These are phyloP conservation scores for Lipomyces kockii DNA, from an alignment of 805 yeast genomes.

Conservation along the genomic window DNA sequence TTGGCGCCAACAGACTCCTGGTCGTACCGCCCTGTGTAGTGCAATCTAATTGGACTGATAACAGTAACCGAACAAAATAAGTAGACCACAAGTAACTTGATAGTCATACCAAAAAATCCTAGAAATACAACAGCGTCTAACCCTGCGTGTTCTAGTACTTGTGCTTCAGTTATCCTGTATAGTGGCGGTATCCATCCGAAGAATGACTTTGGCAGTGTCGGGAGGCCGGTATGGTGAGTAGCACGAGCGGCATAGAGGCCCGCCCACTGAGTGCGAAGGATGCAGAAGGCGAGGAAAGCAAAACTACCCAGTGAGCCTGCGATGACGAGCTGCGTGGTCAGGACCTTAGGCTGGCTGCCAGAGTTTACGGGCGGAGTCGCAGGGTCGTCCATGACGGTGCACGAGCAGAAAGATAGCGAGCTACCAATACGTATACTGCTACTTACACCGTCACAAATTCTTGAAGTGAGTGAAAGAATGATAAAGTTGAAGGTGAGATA, in stretches of 20 bases:
- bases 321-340: slow-evolving; percentile 74
- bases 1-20: background rate
- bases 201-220: slow-evolving; percentile 61
- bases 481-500: background rate
- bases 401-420: background rate
- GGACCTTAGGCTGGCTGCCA: slow-evolving; percentile 54
- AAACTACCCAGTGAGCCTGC: slow-evolving; percentile 69
- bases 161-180: slow-evolving; percentile 67
- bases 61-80: slow-evolving; percentile 71
- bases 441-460: background rate
- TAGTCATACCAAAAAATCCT: slow-evolving; percentile 88
- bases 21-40: slow-evolving; percentile 80
- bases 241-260: slow-evolving; percentile 83
- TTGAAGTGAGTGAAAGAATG: background rate
- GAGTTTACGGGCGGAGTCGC: background rate
- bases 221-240: slow-evolving; percentile 59
- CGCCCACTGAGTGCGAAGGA: slow-evolving; percentile 74
- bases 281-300: slow-evolving; percentile 71
- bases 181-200: slow-evolving; percentile 84
- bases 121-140: slow-evolving; percentile 91
- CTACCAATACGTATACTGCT: background rate
- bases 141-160: slow-evolving; percentile 87
- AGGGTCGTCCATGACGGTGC: background rate
- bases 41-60: slow-evolving; percentile 83
- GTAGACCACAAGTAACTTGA: slow-evolving; percentile 66